Base-by-base conservation (phyloP, 345 rosid genomes). In the Zanthoxylum bungeanum region DNA sequence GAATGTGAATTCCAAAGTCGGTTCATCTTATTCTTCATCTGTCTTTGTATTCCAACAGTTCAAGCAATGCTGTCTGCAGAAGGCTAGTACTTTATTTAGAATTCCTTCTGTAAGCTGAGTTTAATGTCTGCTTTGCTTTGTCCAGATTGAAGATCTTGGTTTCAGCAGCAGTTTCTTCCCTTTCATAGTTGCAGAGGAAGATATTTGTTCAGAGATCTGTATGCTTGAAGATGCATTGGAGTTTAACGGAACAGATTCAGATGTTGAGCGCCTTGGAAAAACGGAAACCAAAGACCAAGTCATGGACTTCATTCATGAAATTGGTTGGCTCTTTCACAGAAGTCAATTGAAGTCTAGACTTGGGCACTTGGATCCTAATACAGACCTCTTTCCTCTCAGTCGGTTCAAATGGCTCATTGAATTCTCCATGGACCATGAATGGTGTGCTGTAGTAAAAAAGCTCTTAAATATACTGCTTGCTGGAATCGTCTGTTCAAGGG, bases 241-340 rank as follows among this genome's bases (percentile, higher is more conserved):
- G 65, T 80, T 79, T 60, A 62, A 70, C 36, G 96, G 76, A 68
- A 76, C 89, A 30, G 89, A 89, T 84, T 74, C 34, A 34, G 81
- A 78, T 74, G 46, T 56, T 68, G 77, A 36, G 17, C 77, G 60
- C 69, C 68, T 60, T 64, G 80, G 60, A 55, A 79, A 73, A 63
- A 31, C 72, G 60, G 91, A 81, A 62, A 82, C 83, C 71, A 90
- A 73, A 78, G 86, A 83, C 70, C 89, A 84, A 80, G 99, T 92
- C 57, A 79, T 91, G 90, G 91, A 93, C 60, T 96, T 96, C 83
- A 84, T 96, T 73, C 90, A 96, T 75, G 99, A 96, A 84, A 82
- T 96, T 68, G 98, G 99, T 57, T 96, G 99, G 99, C 88, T 96
- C 73, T 88, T 96, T 75, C 98, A 88, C 79, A 85, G 97, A 86